These are phyloP conservation scores for Croton setiger DNA, from an alignment of 441 rosid genomes.

Conservation along the genomic window DNA sequence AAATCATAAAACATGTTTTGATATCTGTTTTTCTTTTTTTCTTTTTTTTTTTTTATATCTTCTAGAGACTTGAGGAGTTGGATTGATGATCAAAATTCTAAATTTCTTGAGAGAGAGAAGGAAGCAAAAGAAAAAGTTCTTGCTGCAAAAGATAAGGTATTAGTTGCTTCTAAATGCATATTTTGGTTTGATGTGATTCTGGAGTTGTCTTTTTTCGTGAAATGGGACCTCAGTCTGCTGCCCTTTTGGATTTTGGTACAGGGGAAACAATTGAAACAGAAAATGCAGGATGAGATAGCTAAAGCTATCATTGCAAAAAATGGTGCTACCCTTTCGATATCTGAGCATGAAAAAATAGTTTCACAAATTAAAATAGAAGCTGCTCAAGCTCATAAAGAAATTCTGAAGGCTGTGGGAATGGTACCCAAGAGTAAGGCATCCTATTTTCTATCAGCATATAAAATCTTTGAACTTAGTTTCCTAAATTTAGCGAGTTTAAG, in stretches of 20 bases:
- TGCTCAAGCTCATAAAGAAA: slow-evolving; percentile 53
- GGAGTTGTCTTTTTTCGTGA: background rate
- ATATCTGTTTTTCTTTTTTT: slow-evolving; percentile 1
- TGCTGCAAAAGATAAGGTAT: slow-evolving; percentile 65
- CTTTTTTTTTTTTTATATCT: slow-evolving; percentile 14
- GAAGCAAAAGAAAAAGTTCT: slow-evolving; percentile 46
- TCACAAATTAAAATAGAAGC: slow-evolving; percentile 52
- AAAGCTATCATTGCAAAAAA: slow-evolving; percentile 47
- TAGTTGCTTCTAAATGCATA: background rate
- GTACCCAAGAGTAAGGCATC: slow-evolving; percentile 40
- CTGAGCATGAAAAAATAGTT: slow-evolving; percentile 52
- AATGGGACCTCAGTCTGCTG: background rate
- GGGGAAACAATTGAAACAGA: slow-evolving; percentile 59
- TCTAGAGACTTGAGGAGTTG: slow-evolving; percentile 52
- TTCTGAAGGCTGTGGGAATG: slow-evolving; percentile 44
- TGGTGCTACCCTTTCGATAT: slow-evolving; percentile 46
- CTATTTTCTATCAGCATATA: background rate
- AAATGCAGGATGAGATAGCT: slow-evolving; percentile 51
- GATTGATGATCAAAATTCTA: slow-evolving; percentile 53
- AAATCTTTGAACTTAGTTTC: background rate
- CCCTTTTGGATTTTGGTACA: slow-evolving; percentile 22
- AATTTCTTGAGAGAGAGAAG: slow-evolving; percentile 41
- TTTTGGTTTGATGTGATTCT: slow-evolving; percentile 7
- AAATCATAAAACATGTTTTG: background rate
- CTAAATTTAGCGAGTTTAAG: background rate